These are phyloP conservation scores for Platanthera zijinensis DNA, from an alignment of 106 monocot genomes.

Conservation along the genomic window DNA sequence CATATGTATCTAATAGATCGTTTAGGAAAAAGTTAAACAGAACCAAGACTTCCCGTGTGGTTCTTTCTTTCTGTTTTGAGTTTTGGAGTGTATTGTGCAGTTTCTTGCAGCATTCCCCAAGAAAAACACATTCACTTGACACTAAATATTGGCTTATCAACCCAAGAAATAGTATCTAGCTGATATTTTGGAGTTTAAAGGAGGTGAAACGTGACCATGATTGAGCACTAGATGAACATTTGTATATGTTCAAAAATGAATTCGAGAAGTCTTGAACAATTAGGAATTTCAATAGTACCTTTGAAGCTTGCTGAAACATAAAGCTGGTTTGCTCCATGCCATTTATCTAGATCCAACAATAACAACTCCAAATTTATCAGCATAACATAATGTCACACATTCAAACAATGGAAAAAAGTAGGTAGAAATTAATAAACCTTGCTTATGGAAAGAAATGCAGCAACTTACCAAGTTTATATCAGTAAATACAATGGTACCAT, in stretches of 20 bases:
- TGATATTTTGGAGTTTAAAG: background rate
- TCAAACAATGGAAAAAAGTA: background rate
- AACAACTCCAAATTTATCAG: background rate
- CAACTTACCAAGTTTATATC: constrained; percentile 84
- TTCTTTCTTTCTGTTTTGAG: too few relatives aligned
- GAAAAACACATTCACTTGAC: background rate
- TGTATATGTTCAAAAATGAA: background rate
- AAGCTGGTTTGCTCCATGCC: constrained; percentile 99
- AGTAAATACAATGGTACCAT: constrained; percentile 66
- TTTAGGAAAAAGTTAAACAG: too few relatives aligned
- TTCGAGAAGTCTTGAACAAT: background rate
- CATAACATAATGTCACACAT: background rate
- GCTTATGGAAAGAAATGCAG: constrained; percentile 1
- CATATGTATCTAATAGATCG: background rate
- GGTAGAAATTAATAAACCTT: background rate
- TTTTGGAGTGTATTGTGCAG: too few relatives aligned
- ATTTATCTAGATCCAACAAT: constrained; percentile 57
- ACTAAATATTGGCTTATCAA: background rate
- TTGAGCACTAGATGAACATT: background rate
- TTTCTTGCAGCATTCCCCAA: background rate
- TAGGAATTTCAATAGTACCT: constrained; percentile 35
- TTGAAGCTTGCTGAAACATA: constrained; percentile 93
- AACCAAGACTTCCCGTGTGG: too few relatives aligned
- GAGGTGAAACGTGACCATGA: background rate
- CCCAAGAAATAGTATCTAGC: background rate